Evolutionary conservation across 2,329 filamentous ascomycete genomes (phyloP), one percentile per base, ranked within the genome.

Genomic region (Beauveria caledonica): DNA sequence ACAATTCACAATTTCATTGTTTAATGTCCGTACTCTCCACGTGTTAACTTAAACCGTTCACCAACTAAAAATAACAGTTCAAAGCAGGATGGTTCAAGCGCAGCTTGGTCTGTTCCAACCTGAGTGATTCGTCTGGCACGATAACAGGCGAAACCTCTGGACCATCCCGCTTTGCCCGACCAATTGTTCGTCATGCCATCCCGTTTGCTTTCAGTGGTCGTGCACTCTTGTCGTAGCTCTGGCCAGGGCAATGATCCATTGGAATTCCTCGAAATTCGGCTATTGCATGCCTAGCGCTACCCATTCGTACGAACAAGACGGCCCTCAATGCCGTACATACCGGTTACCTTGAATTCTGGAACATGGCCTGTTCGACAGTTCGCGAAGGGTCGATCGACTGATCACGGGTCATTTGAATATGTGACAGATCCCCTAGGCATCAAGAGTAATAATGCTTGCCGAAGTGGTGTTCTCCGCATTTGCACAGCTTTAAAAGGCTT

Each of bases 161-260:
- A 27, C 11, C 6, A 49, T 48, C n/a, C 54, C 29, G 45, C 19
- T 27, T 42, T 25, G 19, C 19, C 25, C 39, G 25, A 36, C 21
- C 23, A 29, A 17, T 50, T 58, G 36, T 39, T 58, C 36, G 23
- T 46, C 25, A 25, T 51, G 25, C 44, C 36, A 51, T 44, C 25
- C 10, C 23, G 59, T 58, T 58, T 65, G 62, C 42, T 61, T 36
- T 49, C 19, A 49, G 49, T 40, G 51, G 44, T 58, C 46, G 56
- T 58, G 56, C 46, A 21, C 46, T 25, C 23, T 44, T 50, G 46
- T 51, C 36, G 36, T 29, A 46, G 23, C 46, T 48, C 15, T 19
- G 29, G 17, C 29, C 29, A 40, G 45, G 19, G 27, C 44, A 40
- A 49, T 49, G 39, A 9, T 11, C 44, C 29, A 11, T 40, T 11